Percentiles rank a stretch among this genome's conserved stretches.
These are phyloP conservation scores for Zasmidium angulare DNA, from an alignment of 2,329 filamentous ascomycete genomes.

Conservation along the genomic window DNA sequence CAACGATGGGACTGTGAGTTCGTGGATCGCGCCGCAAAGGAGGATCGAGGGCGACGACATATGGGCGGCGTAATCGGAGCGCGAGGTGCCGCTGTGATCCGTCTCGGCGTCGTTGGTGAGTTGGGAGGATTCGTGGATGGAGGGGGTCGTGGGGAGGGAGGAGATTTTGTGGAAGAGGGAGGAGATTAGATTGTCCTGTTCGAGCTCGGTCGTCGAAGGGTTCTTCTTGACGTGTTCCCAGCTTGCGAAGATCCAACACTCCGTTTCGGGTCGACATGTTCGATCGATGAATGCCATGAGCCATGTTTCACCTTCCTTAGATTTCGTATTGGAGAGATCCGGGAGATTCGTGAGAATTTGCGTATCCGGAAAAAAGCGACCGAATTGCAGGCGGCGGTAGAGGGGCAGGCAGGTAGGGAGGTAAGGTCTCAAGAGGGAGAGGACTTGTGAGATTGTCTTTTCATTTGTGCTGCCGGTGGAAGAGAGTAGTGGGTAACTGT, in stretches of 20 bases:
- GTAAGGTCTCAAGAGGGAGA: slow-evolving; percentile 45
- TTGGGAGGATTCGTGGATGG: neutral
- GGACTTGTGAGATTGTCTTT: neutral
- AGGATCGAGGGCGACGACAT: slow-evolving; percentile 20
- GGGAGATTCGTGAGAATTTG: slow-evolving; percentile 40
- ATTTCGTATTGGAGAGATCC: neutral
- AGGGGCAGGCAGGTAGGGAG: slow-evolving; percentile 62
- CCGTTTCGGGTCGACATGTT: slow-evolving; percentile 60
- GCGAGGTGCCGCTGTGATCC: slow-evolving; percentile 18
- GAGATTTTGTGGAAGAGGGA: slow-evolving; percentile 17
- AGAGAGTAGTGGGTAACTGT: neutral
- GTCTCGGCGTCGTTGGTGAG: slow-evolving; percentile 4
- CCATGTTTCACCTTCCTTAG: slow-evolving; percentile 20
- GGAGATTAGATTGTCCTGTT: slow-evolving; percentile 15
- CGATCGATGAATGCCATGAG: slow-evolving; percentile 65
- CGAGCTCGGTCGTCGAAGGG: neutral
- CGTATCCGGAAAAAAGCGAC: slow-evolving; percentile 43
- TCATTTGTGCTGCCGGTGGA: neutral
- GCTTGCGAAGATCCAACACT: slow-evolving; percentile 60
- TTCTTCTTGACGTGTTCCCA: slow-evolving; percentile 24
- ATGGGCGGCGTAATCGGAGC: slow-evolving; percentile 24
- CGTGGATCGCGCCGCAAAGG: slow-evolving; percentile 35
- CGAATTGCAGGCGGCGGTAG: slow-evolving; percentile 63
- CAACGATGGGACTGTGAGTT: slow-evolving; percentile 24
- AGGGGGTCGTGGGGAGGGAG: neutral